These are phyloP conservation scores for Coleophoma eucalyptorum DNA, from an alignment of 2,329 filamentous ascomycete genomes.

Conservation along the genomic window DNA sequence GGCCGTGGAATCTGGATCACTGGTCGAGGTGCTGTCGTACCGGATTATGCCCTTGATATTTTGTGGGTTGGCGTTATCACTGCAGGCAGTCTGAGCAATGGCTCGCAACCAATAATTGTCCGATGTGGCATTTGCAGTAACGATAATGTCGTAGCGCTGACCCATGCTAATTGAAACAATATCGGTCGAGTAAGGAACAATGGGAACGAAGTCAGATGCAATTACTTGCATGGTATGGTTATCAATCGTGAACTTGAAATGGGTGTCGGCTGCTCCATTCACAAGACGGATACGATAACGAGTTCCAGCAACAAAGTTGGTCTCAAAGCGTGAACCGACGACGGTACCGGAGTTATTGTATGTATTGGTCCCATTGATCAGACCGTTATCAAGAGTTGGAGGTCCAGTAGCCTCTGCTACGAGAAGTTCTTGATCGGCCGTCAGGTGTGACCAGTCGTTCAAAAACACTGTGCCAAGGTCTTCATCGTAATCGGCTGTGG, in stretches of 20 bases:
- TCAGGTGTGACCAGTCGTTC: conserved; percentile 25
- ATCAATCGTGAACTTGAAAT: conserved; percentile 43
- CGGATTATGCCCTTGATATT: conserved; percentile 43
- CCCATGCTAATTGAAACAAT: conserved; percentile 48
- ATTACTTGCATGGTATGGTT: conserved; percentile 53
- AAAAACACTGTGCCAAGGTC: conserved; percentile 51
- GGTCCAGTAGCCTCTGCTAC: conserved; percentile 12
- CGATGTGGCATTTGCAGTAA: conserved; percentile 40
- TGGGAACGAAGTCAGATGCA: conserved; percentile 57
- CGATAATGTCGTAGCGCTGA: conserved; percentile 39
- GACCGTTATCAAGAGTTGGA: conserved; percentile 26
- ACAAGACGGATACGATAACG: conserved; percentile 42
- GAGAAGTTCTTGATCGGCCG: conserved; percentile 14
- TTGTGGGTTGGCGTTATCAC: conserved; percentile 50
- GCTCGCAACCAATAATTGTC: conserved; percentile 56
- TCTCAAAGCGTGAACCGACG: conserved; percentile 21
- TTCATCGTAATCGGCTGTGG: conserved; percentile 53
- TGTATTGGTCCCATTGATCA: conserved; percentile 20
- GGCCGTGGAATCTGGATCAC: conserved; percentile 21
- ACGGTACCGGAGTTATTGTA: conserved; percentile 12
- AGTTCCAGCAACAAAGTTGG: conserved; percentile 32
- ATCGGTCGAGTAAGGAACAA: conserved; percentile 46
- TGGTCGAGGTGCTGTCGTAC: conserved; percentile 41
- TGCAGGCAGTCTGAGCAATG: conserved; percentile 50
- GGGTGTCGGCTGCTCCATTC: conserved; percentile 35